Evolutionary conservation across 2,329 filamentous ascomycete genomes (phyloP).

Genomic region (Dryadomyces sulphureus): DNA sequence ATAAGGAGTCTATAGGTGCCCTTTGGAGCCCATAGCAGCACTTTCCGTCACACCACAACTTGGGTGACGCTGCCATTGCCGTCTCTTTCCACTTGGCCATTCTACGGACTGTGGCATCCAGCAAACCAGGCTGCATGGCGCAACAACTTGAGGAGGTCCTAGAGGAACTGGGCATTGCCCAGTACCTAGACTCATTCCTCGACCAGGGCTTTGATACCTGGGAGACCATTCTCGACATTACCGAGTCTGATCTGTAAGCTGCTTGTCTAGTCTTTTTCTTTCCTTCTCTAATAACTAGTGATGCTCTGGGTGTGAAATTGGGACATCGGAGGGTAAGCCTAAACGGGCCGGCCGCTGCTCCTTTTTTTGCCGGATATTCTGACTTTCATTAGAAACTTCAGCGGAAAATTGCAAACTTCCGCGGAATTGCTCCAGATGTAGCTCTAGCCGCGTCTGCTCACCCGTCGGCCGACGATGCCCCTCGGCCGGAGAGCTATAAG

Average conservation of each 20-base stretch:
- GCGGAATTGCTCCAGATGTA: constrained; percentile 43
- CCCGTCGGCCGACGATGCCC: constrained; percentile 40
- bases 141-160: constrained; percentile 49
- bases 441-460: constrained; percentile 34
- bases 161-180: constrained; percentile 61
- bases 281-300: constrained; percentile 17
- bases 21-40: too few relatives aligned
- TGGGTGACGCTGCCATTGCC: too few relatives aligned
- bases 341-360: background rate
- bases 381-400: constrained; percentile 54
- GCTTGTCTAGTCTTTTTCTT: background rate
- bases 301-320: constrained; percentile 61
- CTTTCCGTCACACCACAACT: too few relatives aligned
- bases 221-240: constrained; percentile 73
- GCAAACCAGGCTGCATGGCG: constrained; percentile 47
- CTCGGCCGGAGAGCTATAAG: constrained; percentile 26
- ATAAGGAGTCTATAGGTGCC: background rate
- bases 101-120: too few relatives aligned
- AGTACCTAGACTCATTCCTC: constrained; percentile 59
- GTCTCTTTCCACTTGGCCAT: too few relatives aligned
- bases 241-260: constrained; percentile 68
- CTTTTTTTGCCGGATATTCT: background rate
- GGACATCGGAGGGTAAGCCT: constrained; percentile 60
- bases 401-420: constrained; percentile 60
- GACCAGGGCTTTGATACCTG: constrained; percentile 75